Evolutionary conservation across 768 basidiomycete species (phyloP).

Genomic region (Dioszegia crocea): DNA sequence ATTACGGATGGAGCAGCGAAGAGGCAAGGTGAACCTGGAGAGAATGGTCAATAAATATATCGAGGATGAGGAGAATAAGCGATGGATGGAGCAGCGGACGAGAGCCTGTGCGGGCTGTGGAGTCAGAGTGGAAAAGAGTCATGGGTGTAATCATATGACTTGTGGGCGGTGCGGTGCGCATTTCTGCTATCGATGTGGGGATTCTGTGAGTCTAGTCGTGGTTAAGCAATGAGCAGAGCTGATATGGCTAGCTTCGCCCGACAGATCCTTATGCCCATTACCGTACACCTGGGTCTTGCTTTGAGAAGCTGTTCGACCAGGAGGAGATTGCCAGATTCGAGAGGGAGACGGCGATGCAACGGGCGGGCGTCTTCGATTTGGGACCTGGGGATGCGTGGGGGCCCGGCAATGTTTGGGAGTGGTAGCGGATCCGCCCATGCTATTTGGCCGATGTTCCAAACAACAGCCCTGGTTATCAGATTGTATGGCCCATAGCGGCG

Average conservation of each 20-base stretch:
- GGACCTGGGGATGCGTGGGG: constrained; percentile 3
- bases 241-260: constrained; percentile 50
- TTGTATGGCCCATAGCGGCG: too few species aligned
- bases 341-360: constrained; percentile 29
- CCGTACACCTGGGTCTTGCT: constrained; percentile 37
- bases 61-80: constrained; percentile 69
- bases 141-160: constrained; percentile 83
- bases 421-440: not conserved
- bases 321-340: constrained; percentile 46
- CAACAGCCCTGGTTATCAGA: too few species aligned
- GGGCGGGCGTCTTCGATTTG: constrained; percentile 6
- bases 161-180: constrained; percentile 31
- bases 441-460: too few species aligned
- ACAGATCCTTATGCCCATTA: constrained; percentile 47
- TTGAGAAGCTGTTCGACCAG: constrained; percentile 45
- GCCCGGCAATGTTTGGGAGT: constrained; percentile 1
- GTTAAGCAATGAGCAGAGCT: constrained; percentile 58
- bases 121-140: constrained; percentile 58
- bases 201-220: constrained; percentile 11
- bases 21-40: constrained; percentile 61
- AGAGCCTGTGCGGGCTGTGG: constrained; percentile 65
- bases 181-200: constrained; percentile 39
- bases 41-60: constrained; percentile 62
- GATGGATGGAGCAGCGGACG: constrained; percentile 68
- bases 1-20: constrained; percentile 58